A percentile compares a stretch with the other conserved stretches of the same genome.
phyloP scores from a whole-genome alignment of 805 yeast species.

The Candida vaughaniae region DNA sequence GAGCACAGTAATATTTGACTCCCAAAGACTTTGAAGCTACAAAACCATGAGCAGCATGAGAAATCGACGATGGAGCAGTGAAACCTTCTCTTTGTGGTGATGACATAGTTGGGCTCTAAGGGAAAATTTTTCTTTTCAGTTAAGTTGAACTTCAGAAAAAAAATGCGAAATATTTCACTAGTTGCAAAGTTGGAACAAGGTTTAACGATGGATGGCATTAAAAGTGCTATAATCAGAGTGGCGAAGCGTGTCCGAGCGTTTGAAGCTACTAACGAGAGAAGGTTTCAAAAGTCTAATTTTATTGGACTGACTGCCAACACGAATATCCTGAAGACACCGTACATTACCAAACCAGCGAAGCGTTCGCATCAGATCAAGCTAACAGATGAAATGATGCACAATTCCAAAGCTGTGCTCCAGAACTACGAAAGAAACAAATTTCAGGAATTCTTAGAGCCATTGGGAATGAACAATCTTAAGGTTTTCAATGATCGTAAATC shows the following conservation, averaged over 20 bases:
- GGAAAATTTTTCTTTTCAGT: constrained; percentile 4
- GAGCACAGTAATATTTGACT: constrained; percentile 92
- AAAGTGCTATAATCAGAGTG: constrained; percentile 6
- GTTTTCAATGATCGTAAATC: constrained; percentile 21
- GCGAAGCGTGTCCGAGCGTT: constrained; percentile 4
- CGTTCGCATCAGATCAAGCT: no score
- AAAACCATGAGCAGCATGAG: constrained; percentile 81
- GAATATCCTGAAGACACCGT: no score
- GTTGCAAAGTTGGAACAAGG: constrained; percentile 1
- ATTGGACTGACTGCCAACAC: no score
- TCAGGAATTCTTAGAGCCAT: constrained; percentile 33
- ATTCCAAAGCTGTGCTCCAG: neutral
- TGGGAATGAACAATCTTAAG: constrained; percentile 33
- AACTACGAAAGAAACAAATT: constrained; percentile 8
- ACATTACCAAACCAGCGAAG: no score
- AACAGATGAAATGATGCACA: neutral
- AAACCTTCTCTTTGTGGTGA: constrained; percentile 80
- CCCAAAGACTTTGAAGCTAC: constrained; percentile 65
- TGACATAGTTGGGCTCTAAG: constrained; percentile 28
- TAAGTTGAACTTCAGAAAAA: neutral
- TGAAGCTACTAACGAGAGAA: constrained; percentile 2
- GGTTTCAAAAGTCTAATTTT: neutral
- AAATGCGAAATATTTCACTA: constrained; percentile 1
- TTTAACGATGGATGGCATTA: constrained; percentile 7
- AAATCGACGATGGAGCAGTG: constrained; percentile 73